Conservation (phyloP, 495 filamentous ascomycete genomes). For the Penicillium herquei region DNA sequence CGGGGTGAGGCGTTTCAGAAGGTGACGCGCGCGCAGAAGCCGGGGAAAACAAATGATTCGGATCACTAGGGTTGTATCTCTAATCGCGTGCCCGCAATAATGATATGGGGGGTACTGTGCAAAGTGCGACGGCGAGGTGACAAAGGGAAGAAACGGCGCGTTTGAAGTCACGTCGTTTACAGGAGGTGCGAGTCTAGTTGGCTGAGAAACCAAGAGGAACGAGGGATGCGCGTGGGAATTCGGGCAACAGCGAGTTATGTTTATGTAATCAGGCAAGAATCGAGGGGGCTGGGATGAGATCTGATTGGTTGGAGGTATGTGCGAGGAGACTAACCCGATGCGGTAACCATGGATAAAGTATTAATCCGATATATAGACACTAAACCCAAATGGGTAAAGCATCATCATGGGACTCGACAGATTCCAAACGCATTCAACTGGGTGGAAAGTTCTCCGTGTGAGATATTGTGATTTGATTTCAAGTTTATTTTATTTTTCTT, state of each 20-base stretch:
- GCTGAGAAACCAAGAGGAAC: slow-evolving; percentile 24
- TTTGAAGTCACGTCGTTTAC: slow-evolving; percentile 16
- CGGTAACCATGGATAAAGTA: slow-evolving; percentile 15
- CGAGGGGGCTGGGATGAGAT: slow-evolving; percentile 24
- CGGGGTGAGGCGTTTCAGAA: slow-evolving; percentile 36
- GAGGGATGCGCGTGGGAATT: slow-evolving; percentile 29
- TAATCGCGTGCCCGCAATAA: slow-evolving; percentile 7
- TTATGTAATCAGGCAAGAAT: slow-evolving; percentile 17
- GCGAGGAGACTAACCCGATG: slow-evolving; percentile 16
- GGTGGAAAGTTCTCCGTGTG: slow-evolving; percentile 1
- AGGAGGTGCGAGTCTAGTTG: slow-evolving; percentile 24
- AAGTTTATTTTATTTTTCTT: not conserved
- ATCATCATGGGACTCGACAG: slow-evolving; percentile 33
- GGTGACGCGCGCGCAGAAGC: slow-evolving; percentile 36
- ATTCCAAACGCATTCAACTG: slow-evolving; percentile 15
- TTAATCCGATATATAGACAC: slow-evolving; percentile 20
- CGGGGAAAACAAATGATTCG: slow-evolving; percentile 38
- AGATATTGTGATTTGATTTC: not conserved
- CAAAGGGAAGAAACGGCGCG: slow-evolving; percentile 11
- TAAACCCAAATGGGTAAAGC: slow-evolving; percentile 30
- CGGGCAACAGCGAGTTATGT: slow-evolving; percentile 19
- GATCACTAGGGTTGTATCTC: slow-evolving; percentile 7
- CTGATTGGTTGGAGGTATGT: not conserved
- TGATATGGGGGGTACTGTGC: not conserved
- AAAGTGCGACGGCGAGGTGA: not conserved